phyloP scores from a whole-genome alignment of 1,139 yeast species.

The Blastobotrys apis region DNA sequence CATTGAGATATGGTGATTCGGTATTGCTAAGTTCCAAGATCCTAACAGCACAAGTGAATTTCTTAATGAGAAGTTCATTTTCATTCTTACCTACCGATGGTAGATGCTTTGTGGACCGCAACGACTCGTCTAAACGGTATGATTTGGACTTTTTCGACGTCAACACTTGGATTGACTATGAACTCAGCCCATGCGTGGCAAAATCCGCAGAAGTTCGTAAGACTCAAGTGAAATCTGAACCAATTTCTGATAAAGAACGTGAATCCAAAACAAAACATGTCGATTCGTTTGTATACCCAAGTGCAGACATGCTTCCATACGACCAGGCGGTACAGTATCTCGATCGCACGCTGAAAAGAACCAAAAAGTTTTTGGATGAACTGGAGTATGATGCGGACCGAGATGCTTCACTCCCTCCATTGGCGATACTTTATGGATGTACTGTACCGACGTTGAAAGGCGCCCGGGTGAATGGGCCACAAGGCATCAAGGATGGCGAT shows the following conservation, averaged over 20 bases:
- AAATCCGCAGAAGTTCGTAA: slow-evolving; percentile 22
- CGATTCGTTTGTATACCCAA: slow-evolving; percentile 17
- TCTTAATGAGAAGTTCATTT: slow-evolving; percentile 82
- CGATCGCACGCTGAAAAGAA: slow-evolving; percentile 52
- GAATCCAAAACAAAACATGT: background rate
- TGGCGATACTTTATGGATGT: slow-evolving; percentile 76
- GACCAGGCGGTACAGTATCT: slow-evolving; percentile 65
- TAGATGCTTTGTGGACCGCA: slow-evolving; percentile 60
- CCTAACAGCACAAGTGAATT: slow-evolving; percentile 74
- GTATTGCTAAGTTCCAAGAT: slow-evolving; percentile 71
- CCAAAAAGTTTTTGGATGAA: slow-evolving; percentile 56
- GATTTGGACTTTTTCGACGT: slow-evolving; percentile 76
- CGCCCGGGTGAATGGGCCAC: slow-evolving; percentile 55
- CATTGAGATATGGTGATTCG: slow-evolving; percentile 74
- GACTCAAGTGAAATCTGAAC: slow-evolving; percentile 12
- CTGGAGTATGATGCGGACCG: slow-evolving; percentile 50
- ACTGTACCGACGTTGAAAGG: slow-evolving; percentile 82
- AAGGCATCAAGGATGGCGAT: slow-evolving; percentile 64
- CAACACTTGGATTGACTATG: slow-evolving; percentile 72
- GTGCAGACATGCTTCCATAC: slow-evolving; percentile 38
- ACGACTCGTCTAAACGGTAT: slow-evolving; percentile 50
- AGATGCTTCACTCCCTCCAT: slow-evolving; percentile 63
- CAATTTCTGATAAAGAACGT: slow-evolving; percentile 2
- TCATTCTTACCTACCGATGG: slow-evolving; percentile 74
- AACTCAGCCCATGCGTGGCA: slow-evolving; percentile 70